Percentiles rank a stretch among this genome's conserved stretches.
Evolutionary conservation across 106 monocot species (phyloP).

Genomic region (Dioscorea alata): DNA sequence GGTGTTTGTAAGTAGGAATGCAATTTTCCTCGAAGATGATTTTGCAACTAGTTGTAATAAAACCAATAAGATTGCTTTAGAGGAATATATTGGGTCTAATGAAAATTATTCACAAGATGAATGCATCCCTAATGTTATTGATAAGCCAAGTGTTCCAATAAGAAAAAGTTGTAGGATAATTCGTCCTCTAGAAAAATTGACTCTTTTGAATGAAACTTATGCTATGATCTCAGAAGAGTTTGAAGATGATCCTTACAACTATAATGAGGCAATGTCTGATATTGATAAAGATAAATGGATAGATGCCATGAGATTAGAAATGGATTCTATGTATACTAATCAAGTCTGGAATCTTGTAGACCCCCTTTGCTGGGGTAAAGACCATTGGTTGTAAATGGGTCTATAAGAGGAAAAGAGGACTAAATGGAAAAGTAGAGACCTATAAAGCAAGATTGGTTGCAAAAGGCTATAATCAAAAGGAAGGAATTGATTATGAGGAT

Average conservation of each 20-base stretch:
- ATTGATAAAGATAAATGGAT: background rate
- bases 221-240: background rate
- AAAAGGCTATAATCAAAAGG: background rate
- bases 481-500: slow-evolving; percentile 1
- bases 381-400: background rate
- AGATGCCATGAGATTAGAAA: background rate
- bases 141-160: background rate
- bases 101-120: background rate
- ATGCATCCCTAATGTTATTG: background rate
- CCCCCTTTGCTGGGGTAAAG: background rate
- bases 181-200: background rate
- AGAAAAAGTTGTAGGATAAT: background rate
- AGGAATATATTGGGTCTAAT: background rate
- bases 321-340: background rate
- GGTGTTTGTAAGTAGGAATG: background rate
- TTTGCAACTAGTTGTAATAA: background rate
- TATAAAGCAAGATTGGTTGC: slow-evolving; percentile 2
- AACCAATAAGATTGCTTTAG: background rate
- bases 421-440: background rate
- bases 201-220: background rate
- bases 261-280: background rate
- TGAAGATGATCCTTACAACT: background rate
- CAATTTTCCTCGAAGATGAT: background rate
- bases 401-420: background rate
- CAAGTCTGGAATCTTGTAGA: background rate